Percentiles rank a stretch among this genome's conserved stretches.
Evolutionary conservation across 192 early-diverging fungal genomes (phyloP).

Genomic region (Podila epicladia): DNA sequence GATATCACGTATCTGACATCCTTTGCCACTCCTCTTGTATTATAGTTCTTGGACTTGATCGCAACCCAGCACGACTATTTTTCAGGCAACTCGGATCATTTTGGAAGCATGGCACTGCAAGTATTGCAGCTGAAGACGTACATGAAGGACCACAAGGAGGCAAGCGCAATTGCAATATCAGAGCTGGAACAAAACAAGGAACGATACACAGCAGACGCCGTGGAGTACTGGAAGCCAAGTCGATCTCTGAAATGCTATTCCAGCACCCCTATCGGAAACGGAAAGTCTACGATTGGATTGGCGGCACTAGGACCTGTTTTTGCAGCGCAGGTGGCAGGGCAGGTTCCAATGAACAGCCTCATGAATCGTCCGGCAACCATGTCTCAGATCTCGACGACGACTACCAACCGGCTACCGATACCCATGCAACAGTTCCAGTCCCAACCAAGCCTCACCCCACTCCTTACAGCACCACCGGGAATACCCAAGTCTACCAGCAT

Average conservation of each 20-base stretch:
- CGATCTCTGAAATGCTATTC: constrained; percentile 45
- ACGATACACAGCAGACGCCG: constrained; percentile 31
- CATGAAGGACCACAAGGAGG: constrained; percentile 44
- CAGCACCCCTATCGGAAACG: constrained; percentile 7
- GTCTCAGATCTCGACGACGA: constrained; percentile 9
- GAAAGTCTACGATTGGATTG: constrained; percentile 24
- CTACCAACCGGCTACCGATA: constrained; percentile 6
- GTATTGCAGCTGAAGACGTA: constrained; percentile 46
- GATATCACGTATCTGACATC: constrained; percentile 3
- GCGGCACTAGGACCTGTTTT: constrained; percentile 27
- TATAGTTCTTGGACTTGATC: constrained; percentile 55
- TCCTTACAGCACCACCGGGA: background rate
- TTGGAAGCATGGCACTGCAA: constrained; percentile 43
- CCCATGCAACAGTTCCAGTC: constrained; percentile 17
- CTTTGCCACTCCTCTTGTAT: too few species aligned
- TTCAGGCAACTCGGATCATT: constrained; percentile 45
- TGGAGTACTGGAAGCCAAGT: constrained; percentile 52
- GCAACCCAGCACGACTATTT: constrained; percentile 49
- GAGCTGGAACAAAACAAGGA: constrained; percentile 49
- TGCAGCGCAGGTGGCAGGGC: constrained; percentile 36
- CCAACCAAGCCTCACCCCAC: background rate
- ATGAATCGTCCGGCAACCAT: constrained; percentile 23
- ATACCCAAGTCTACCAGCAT: background rate
- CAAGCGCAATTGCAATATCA: constrained; percentile 13
- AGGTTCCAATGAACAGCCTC: constrained; percentile 13